Conservation (phyloP, 768 basidiomycete genomes). For the Exidia glandulosa region DNA sequence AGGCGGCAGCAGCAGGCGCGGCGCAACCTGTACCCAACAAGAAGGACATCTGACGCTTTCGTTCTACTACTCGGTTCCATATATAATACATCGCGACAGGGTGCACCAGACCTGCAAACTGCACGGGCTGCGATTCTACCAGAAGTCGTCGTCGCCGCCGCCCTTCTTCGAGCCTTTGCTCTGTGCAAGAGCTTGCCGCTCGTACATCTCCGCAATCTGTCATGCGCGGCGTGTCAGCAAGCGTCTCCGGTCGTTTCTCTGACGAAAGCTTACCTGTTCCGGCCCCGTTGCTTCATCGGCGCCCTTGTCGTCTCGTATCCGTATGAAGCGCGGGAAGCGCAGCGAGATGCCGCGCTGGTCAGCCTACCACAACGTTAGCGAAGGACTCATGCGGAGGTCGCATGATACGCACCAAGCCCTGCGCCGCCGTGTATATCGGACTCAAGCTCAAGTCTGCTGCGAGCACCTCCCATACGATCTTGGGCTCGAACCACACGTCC, state of each 20-base stretch:
- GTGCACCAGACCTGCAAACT: neutral
- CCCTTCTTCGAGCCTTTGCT: slow-evolving; percentile 60
- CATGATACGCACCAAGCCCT: slow-evolving; percentile 58
- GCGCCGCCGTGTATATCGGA: slow-evolving; percentile 91
- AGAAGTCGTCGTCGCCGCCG: slow-evolving; percentile 39
- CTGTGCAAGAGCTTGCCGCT: slow-evolving; percentile 75
- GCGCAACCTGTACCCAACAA: neutral
- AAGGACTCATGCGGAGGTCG: neutral
- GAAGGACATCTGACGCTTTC: neutral
- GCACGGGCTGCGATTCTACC: slow-evolving; percentile 11
- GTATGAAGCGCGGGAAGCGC: slow-evolving; percentile 91
- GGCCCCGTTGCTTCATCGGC: slow-evolving; percentile 88
- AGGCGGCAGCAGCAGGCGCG: neutral
- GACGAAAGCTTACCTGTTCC: slow-evolving; percentile 59
- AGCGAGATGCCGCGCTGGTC: slow-evolving; percentile 90
- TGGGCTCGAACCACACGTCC: slow-evolving; percentile 96
- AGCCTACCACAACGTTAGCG: slow-evolving; percentile 33
- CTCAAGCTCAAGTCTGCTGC: slow-evolving; percentile 95
- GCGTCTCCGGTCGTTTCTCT: neutral
- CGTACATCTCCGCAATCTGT: slow-evolving; percentile 90
- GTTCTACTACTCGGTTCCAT: neutral
- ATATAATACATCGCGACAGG: neutral
- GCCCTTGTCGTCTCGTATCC: slow-evolving; percentile 84
- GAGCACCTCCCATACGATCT: slow-evolving; percentile 95
- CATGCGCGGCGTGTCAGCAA: neutral